These are phyloP conservation scores for Phytophthora lateralis DNA, from an alignment of 352 stramenopile genomes.

Conservation along the genomic window DNA sequence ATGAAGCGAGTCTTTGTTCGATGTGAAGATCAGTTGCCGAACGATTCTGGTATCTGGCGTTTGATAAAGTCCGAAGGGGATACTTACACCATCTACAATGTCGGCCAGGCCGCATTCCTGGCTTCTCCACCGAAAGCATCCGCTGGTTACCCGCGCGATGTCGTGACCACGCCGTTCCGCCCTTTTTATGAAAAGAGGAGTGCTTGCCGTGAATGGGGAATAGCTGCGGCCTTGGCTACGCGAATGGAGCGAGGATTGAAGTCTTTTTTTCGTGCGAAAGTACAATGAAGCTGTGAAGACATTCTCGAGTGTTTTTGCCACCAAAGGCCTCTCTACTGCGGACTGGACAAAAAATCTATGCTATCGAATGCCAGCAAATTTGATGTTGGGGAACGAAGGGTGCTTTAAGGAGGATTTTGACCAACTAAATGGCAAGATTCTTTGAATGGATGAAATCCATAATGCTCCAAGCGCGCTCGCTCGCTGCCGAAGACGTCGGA, in stretches of 20 bases:
- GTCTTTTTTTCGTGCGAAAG: neutral
- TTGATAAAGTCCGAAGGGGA: slow-evolving; percentile 5
- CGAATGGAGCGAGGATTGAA: slow-evolving; percentile 8
- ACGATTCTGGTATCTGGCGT: slow-evolving; percentile 2
- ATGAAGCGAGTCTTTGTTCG: slow-evolving; percentile 10
- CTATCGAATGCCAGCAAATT: slow-evolving; percentile 9
- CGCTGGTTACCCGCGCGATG: slow-evolving; percentile 3
- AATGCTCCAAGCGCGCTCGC: too few relatives aligned
- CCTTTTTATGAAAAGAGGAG: slow-evolving; percentile 4
- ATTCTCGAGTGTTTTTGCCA: neutral
- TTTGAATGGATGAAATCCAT: too few relatives aligned
- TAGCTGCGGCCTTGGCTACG: neutral
- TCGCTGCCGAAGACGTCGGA: too few relatives aligned
- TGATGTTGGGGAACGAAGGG: slow-evolving; percentile 9
- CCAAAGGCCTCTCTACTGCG: neutral
- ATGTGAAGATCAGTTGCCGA: neutral
- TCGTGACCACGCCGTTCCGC: neutral
- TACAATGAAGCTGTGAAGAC: slow-evolving; percentile 4
- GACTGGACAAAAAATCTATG: neutral
- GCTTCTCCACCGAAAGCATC: neutral
- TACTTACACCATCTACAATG: slow-evolving; percentile 8
- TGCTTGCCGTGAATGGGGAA: slow-evolving; percentile 7
- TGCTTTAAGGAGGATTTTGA: slow-evolving; percentile 3
- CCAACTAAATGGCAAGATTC: neutral
- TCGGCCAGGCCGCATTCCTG: slow-evolving; percentile 2